A percentile compares a stretch with the other conserved stretches of the same genome.
phyloP scores from a whole-genome alignment of 2,329 filamentous ascomycete genomes.

The Achaetomium macrosporum region DNA sequence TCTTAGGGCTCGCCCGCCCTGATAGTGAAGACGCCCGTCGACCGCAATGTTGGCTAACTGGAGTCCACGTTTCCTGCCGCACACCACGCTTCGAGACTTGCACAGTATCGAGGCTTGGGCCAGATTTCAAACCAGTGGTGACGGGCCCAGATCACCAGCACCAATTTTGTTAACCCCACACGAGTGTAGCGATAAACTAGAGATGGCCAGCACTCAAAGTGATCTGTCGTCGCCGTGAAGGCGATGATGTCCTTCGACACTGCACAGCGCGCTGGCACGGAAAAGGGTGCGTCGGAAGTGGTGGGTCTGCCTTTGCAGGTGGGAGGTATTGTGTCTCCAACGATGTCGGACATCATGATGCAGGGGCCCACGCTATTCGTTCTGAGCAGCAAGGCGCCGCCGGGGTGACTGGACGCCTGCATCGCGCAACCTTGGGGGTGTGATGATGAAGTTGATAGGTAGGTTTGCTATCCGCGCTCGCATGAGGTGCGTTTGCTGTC shows the following conservation, averaged over 20 bases:
- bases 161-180: background rate
- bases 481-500: background rate
- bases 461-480: constrained; percentile 6
- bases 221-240: background rate
- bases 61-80: constrained; percentile 22
- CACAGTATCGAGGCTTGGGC: constrained; percentile 14
- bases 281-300: background rate
- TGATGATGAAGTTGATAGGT: constrained; percentile 17
- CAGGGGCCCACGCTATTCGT: constrained; percentile 16
- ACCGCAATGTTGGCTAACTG: constrained; percentile 21
- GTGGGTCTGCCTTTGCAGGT: constrained; percentile 13
- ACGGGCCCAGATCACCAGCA: constrained; percentile 5
- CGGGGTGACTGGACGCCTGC: constrained; percentile 18
- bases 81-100: constrained; percentile 10
- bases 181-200: background rate
- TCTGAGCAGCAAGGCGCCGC: constrained; percentile 18
- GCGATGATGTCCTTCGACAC: background rate
- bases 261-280: background rate
- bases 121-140: constrained; percentile 15
- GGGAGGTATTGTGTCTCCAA: constrained; percentile 7
- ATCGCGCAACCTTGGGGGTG: constrained; percentile 17
- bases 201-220: background rate
- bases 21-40: constrained; percentile 17
- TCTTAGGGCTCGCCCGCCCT: constrained; percentile 20
- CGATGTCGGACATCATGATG: constrained; percentile 20